Evolutionary conservation across 148 eudicot species (phyloP), one percentile per base, ranked within the genome.

Genomic region (Spergularia marina): DNA sequence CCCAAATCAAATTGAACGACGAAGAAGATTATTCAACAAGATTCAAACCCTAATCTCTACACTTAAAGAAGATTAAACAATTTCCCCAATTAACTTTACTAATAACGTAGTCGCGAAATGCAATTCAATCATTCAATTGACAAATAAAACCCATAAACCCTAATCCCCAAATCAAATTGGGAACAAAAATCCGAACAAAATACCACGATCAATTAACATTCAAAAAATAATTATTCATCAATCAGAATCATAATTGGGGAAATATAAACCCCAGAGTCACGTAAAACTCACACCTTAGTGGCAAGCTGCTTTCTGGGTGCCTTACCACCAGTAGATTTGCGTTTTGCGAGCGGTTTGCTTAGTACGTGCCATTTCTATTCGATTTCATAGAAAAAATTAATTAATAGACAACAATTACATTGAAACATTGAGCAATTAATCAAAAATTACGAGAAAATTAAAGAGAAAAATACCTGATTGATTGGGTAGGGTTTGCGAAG

Each of bases 271-370:
- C 10, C 49, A 41, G 0, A 44, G 10, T 44, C 1, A 1, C 10
- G 49, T 9, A 44, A 23, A 17, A 13, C 44, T 16, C 21, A 54
- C 8, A 79, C 82, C 82, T 74, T 79, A 6, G 60, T 23, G 7
- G 82, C 82, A n/a, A 79, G 82, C 53, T 74, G 78, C 71, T 79
- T 79, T 78, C 82, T 79, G 0, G 82, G 82, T 40, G 82, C 82
- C 39, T 81, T 79, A n/a, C 82, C 82, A 61, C 82, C 82, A 21
- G 82, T 74, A 20, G 82, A 79, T 75, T 79, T 79, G 51, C 82
- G 82, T 74, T 75, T 79, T 79, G 51, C 82, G 78, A 79, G 82
- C 82, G 13, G 82, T 79, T 79, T 79, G 82, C 82, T 79, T 79
- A 3, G 79, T 81, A 76, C 83, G 83, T 49, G 79, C 79, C 83